Conservation (phyloP, 2,329 filamentous ascomycete species). For the Fusarium oxysporum region DNA sequence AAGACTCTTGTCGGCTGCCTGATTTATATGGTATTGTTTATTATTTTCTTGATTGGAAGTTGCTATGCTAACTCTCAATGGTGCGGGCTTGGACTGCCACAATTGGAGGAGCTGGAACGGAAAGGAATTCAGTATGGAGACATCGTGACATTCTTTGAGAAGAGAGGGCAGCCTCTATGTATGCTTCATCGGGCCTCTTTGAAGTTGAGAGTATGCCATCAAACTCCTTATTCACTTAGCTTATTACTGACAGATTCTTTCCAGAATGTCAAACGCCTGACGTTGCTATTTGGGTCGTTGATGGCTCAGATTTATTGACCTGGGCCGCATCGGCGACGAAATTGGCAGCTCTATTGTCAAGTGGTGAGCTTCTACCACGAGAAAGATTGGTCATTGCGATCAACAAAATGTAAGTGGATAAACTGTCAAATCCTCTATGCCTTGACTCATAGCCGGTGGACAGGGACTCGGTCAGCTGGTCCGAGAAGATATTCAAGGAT, state of each 20-base stretch:
- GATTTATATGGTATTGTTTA: neutral
- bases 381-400: neutral
- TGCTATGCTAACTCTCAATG: neutral
- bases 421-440: neutral
- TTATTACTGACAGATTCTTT: neutral
- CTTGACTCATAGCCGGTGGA: neutral
- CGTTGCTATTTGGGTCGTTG: neutral
- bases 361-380: neutral
- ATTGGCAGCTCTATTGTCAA: neutral
- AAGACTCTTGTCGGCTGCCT: neutral
- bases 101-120: neutral
- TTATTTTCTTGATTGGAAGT: neutral
- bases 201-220: neutral
- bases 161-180: neutral
- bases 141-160: neutral
- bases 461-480: neutral
- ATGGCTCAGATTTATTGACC: neutral
- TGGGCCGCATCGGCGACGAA: neutral
- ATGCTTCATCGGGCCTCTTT: neutral
- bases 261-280: neutral
- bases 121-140: neutral
- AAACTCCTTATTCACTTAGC: accelerated
- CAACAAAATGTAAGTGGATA: neutral
- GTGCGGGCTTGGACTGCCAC: neutral
- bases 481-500: neutral